Evolutionary conservation across 2,329 filamentous ascomycete species (phyloP).

Genomic region (Teratosphaeria gauchensis): DNA sequence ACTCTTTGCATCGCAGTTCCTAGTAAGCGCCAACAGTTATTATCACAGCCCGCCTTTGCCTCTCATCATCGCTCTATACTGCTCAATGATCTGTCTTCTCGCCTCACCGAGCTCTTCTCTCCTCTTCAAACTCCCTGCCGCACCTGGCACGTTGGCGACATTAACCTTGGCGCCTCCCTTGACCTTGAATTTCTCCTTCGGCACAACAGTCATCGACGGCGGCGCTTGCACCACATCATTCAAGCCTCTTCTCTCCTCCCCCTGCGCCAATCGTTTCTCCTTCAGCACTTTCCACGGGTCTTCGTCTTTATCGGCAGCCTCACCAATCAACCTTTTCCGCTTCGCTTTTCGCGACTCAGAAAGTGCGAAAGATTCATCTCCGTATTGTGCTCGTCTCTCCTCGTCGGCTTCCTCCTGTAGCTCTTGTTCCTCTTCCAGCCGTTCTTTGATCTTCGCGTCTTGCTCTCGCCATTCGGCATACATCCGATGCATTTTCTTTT

Average conservation of each 20-base stretch:
- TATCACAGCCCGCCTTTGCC: slow-evolving; percentile 4
- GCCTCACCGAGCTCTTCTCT: slow-evolving; percentile 64
- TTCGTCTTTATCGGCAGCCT: slow-evolving; percentile 34
- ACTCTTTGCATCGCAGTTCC: neutral
- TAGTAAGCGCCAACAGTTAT: neutral
- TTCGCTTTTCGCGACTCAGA: slow-evolving; percentile 43
- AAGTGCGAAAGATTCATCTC: slow-evolving; percentile 45
- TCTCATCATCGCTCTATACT: slow-evolving; percentile 60
- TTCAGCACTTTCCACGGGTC: slow-evolving; percentile 73
- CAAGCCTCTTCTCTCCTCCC: slow-evolving; percentile 27
- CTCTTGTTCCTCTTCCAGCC: slow-evolving; percentile 59
- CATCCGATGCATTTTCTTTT: slow-evolving; percentile 61
- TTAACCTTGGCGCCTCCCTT: slow-evolving; percentile 55
- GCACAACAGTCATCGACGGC: slow-evolving; percentile 57
- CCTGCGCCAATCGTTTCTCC: slow-evolving; percentile 49
- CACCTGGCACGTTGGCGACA: slow-evolving; percentile 58
- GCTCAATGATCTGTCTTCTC: slow-evolving; percentile 60
- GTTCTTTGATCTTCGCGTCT: slow-evolving; percentile 68
- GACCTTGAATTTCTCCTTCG: slow-evolving; percentile 55
- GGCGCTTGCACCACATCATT: slow-evolving; percentile 63
- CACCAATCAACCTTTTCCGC: slow-evolving; percentile 31
- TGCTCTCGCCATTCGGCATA: slow-evolving; percentile 60
- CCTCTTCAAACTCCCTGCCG: slow-evolving; percentile 59
- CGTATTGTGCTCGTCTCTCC: slow-evolving; percentile 52
- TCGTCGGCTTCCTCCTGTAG: slow-evolving; percentile 55